Evolutionary conservation across 495 filamentous ascomycete genomes (phyloP).

Genomic region (Hypoxylon perforatum): DNA sequence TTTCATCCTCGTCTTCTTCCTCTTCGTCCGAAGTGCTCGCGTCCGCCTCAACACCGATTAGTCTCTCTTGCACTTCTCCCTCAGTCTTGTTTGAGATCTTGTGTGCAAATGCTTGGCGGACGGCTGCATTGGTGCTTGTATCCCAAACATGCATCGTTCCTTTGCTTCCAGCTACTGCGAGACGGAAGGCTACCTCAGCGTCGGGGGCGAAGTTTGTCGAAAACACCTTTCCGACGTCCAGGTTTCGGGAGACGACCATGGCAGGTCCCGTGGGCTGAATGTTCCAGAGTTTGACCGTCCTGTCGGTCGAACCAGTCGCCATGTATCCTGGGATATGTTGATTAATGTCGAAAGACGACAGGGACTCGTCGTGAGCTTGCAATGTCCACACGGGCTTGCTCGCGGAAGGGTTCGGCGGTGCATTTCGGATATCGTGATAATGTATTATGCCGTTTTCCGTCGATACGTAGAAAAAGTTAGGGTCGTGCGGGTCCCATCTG

Average conservation of each 20-base stretch:
- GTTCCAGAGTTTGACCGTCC: constrained; percentile 97
- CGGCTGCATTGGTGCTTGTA: constrained; percentile 90
- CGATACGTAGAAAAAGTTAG: constrained; percentile 92
- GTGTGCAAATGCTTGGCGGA: constrained; percentile 86
- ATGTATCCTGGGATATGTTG: constrained; percentile 88
- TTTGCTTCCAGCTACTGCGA: constrained; percentile 95
- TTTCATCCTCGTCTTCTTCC: constrained; percentile 66
- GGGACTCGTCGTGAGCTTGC: constrained; percentile 91
- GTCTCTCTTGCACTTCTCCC: constrained; percentile 78
- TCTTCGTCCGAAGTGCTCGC: constrained; percentile 70
- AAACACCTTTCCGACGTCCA: constrained; percentile 95
- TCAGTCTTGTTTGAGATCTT: constrained; percentile 65
- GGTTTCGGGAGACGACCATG: constrained; percentile 90
- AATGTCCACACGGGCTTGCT: constrained; percentile 91
- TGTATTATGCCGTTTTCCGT: constrained; percentile 93
- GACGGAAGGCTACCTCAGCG: constrained; percentile 84
- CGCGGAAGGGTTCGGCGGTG: constrained; percentile 71
- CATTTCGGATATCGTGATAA: constrained; percentile 81
- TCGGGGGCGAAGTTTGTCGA: constrained; percentile 90
- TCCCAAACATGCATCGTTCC: constrained; percentile 96
- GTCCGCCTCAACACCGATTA: constrained; percentile 75
- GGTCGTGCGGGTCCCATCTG: constrained; percentile 90
- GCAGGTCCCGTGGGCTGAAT: constrained; percentile 79
- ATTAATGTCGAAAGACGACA: constrained; percentile 97
- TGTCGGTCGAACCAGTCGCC: constrained; percentile 91